phyloP scores from a whole-genome alignment of 305 asterid genomes.

The Fraxinus xanthoxyloides region DNA sequence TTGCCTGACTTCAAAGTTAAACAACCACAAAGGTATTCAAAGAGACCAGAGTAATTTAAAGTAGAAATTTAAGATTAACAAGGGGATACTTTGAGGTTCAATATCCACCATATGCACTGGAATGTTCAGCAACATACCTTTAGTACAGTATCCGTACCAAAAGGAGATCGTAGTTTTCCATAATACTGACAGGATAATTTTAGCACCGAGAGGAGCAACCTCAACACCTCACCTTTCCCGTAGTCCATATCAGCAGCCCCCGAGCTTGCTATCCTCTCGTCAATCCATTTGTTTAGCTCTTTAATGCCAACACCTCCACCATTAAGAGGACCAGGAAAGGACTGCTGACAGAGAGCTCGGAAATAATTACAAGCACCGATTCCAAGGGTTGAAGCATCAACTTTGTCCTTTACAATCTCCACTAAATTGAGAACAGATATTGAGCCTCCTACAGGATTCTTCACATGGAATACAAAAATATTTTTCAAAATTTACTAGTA shows the following conservation, averaged over 20 bases:
- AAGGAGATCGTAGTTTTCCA: conserved; percentile 90
- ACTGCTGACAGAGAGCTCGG: conserved; percentile 63
- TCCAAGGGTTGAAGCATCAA: conserved; percentile 43
- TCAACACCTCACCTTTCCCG: conserved; percentile 62
- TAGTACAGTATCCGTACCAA: conserved; percentile 59
- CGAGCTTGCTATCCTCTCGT: conserved; percentile 63
- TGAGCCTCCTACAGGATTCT: conserved; percentile 65
- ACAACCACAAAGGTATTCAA: background rate
- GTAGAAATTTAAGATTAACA: conserved; percentile 1
- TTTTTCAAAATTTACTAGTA: conserved; percentile 24
- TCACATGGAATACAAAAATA: conserved; percentile 32
- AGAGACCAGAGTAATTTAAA: conserved; percentile 6
- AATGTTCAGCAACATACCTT: conserved; percentile 48
- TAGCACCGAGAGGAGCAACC: conserved; percentile 71
- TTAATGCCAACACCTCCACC: conserved; percentile 78
- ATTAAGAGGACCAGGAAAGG: conserved; percentile 82
- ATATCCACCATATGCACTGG: background rate
- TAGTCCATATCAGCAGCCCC: conserved; percentile 49
- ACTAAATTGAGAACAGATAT: conserved; percentile 67
- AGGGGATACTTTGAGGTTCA: background rate
- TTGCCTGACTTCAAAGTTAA: conserved; percentile 1
- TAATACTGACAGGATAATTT: conserved; percentile 79
- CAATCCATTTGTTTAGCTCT: conserved; percentile 87
- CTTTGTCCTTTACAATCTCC: conserved; percentile 54
- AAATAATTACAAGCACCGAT: conserved; percentile 50